phyloP scores from a whole-genome alignment of 176 grass and related monocot species.

The Carex parvula region DNA sequence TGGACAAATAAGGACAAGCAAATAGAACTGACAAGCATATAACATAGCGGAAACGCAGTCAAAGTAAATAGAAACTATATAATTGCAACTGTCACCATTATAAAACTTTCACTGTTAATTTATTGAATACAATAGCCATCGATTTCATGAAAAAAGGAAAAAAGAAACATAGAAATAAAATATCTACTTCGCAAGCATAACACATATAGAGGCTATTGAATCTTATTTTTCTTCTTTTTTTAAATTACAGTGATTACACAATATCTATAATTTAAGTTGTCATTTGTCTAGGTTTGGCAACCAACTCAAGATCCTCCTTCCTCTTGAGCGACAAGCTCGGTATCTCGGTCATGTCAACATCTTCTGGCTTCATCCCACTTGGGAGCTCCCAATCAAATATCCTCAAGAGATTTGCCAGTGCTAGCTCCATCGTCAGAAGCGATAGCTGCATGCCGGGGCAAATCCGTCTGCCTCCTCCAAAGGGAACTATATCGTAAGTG shows the following conservation, averaged over 20 bases:
- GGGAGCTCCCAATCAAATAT: slow-evolving; percentile 30
- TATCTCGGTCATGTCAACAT: slow-evolving; percentile 20
- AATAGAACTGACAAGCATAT: not conserved
- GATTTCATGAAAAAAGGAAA: no score
- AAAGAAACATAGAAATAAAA: no score
- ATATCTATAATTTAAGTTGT: not conserved
- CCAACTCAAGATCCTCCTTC: slow-evolving; percentile 19
- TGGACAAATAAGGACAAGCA: no score
- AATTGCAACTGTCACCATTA: not conserved
- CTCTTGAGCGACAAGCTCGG: slow-evolving; percentile 15
- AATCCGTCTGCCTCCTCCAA: slow-evolving; percentile 22
- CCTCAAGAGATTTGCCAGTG: slow-evolving; percentile 23
- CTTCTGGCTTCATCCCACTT: slow-evolving; percentile 3
- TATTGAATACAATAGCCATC: not conserved
- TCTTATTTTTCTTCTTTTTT: not conserved
- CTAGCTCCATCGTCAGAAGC: slow-evolving; percentile 9
- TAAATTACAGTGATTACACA: not conserved
- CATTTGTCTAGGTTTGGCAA: not conserved
- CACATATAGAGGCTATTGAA: not conserved
- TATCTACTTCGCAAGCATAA: not conserved
- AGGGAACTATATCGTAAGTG: slow-evolving; percentile 11
- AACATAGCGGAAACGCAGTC: not conserved
- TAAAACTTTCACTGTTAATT: not conserved
- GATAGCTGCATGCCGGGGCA: slow-evolving; percentile 25
- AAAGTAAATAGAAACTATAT: not conserved